Base-by-base conservation (phyloP, 2,329 filamentous ascomycete genomes). In the Trichoderma citrinoviride region DNA sequence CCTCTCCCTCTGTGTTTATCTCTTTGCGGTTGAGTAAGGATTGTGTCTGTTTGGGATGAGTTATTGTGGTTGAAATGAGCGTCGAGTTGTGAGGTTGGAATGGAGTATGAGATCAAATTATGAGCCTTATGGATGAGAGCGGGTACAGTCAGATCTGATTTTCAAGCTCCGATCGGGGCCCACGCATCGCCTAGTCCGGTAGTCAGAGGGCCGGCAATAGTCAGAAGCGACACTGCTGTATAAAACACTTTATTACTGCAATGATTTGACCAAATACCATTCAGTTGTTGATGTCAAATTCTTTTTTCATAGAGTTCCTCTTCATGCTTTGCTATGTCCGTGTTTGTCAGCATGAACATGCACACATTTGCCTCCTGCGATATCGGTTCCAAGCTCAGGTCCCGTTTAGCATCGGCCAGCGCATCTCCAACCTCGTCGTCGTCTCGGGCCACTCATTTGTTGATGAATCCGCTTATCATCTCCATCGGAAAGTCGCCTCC, bases 401-500 rank as follows among this genome's bases (percentile, higher is more conserved):
- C 10, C 33, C 7, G 33, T 37, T 37, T 2, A 14, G 33, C 33
- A 37, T 37, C 33, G 33, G 14, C 33, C 33, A 37, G 14, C 33
- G 10, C 2, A 14, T 8, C 29, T 10, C 8, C 29, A 10, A 8
- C 29, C 29, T 8, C 29, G 6, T 33, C 7, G 29, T 10, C 7
- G 8, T 7, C 6, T 33, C 8, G 8, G 29, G 10, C 33, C 10
- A 37, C 33, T 37, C 33, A 37, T 5, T 37, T 37, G 10, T 37
- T 37, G 33, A 37, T 37, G 33, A 37, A 37, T 12, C 33, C 33
- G 10, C 33, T 4, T 37, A 66, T 40, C 2, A 66, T 19, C 8
- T 56, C 64, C n/a, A 56, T 44, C 23, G 37, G 17, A 44, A 66
- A 63, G 15, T 63, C 33, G 15, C 64, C 64, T 37, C 64, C 64